A percentile compares a stretch with the other conserved stretches of the same genome.
phyloP scores from a whole-genome alignment of 306 rosid genomes.

The Pachyrhizus erosus region DNA sequence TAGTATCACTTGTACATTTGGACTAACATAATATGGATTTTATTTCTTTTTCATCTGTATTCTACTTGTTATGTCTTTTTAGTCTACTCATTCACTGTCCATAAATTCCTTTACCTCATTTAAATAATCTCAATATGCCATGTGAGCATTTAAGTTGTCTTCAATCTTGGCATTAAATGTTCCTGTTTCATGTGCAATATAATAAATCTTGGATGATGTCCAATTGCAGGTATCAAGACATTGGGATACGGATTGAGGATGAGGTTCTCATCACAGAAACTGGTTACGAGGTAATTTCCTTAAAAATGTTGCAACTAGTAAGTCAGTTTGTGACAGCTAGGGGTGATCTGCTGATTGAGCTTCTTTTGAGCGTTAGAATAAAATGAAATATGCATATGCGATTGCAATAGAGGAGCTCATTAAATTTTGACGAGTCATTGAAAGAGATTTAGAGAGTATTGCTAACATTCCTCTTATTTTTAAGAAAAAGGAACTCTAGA shows the following conservation, averaged over 20 bases:
- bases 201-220: conserved; percentile 41
- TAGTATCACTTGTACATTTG: not conserved
- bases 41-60: not conserved
- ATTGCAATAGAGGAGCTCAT: not conserved
- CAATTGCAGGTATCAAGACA: conserved; percentile 72
- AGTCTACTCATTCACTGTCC: conserved; percentile 32
- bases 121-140: conserved; percentile 19
- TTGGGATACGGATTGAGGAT: conserved; percentile 94
- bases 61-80: not conserved
- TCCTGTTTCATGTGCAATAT: conserved; percentile 17
- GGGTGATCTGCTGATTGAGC: not conserved
- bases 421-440: no score
- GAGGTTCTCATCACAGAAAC: conserved; percentile 83
- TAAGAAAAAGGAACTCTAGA: not conserved
- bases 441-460: no score
- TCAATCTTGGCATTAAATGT: conserved; percentile 46
- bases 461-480: no score
- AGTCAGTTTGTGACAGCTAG: conserved; percentile 13
- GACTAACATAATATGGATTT: conserved; percentile 11
- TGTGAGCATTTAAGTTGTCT: conserved; percentile 23
- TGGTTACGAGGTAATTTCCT: conserved; percentile 67
- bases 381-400: not conserved
- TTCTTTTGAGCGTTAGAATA: conserved; percentile 23
- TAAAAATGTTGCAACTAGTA: conserved; percentile 14
- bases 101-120: conserved; percentile 1